Conservation (phyloP, 345 rosid species). For the Salix dunnii region DNA sequence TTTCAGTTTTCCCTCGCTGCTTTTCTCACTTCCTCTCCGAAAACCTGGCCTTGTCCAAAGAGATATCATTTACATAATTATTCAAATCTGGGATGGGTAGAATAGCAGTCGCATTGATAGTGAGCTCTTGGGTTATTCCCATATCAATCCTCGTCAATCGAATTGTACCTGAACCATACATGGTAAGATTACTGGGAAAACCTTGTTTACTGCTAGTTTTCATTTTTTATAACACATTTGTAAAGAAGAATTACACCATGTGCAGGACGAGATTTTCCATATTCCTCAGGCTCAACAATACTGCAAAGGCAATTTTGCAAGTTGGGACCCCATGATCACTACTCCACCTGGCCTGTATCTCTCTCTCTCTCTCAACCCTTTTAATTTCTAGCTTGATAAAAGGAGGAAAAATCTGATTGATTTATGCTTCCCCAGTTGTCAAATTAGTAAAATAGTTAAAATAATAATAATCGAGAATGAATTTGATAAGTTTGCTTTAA, state of each 20-base stretch:
- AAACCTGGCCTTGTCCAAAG: too few species aligned
- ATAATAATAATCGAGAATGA: neutral
- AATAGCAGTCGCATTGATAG: conserved; percentile 52
- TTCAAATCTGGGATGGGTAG: conserved; percentile 49
- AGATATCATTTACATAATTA: too few species aligned
- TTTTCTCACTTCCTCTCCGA: too few species aligned
- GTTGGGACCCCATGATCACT: conserved; percentile 99
- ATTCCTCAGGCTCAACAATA: conserved; percentile 85
- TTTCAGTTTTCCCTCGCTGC: too few species aligned
- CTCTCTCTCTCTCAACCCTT: neutral
- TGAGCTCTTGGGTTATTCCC: conserved; percentile 77
- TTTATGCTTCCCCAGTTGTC: too few species aligned
- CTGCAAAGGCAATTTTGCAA: conserved; percentile 67
- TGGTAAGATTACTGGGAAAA: conserved; percentile 41
- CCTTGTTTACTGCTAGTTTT: neutral
- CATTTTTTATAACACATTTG: neutral
- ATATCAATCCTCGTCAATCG: conserved; percentile 59
- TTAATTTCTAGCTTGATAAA: neutral
- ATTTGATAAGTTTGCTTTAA: neutral
- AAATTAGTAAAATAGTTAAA: too few species aligned
- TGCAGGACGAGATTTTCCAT: conserved; percentile 96
- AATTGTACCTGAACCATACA: conserved; percentile 75
- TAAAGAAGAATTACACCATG: neutral
- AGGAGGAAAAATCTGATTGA: too few species aligned
- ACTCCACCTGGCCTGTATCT: conserved; percentile 93